Conservation (phyloP, 805 yeast genomes). For the Kuraishia floccosa region DNA sequence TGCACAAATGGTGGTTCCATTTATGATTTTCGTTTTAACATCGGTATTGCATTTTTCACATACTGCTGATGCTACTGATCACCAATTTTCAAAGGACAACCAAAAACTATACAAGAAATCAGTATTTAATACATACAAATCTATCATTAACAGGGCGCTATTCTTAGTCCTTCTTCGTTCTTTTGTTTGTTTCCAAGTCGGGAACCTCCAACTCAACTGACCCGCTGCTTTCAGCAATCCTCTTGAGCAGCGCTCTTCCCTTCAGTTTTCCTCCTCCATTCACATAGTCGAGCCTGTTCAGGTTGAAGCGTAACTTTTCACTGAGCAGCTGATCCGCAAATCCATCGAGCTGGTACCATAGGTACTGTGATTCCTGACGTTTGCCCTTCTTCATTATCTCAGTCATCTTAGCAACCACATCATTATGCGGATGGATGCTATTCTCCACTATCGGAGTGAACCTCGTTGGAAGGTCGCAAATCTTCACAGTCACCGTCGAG, state of each 20-base stretch:
- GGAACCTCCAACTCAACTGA: slow-evolving; percentile 8
- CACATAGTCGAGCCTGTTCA: slow-evolving; percentile 26
- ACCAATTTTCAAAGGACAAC: too few relatives aligned
- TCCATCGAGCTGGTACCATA: slow-evolving; percentile 83
- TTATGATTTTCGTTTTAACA: too few relatives aligned
- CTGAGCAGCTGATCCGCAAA: slow-evolving; percentile 56
- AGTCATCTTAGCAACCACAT: slow-evolving; percentile 53
- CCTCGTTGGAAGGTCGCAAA: slow-evolving; percentile 55
- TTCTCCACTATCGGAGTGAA: slow-evolving; percentile 54
- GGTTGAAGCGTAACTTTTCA: slow-evolving; percentile 47
- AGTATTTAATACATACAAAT: too few relatives aligned
- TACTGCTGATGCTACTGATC: too few relatives aligned
- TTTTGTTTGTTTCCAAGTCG: slow-evolving; percentile 1
- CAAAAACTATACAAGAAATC: too few relatives aligned
- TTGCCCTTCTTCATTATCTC: slow-evolving; percentile 47
- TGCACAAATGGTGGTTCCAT: too few relatives aligned
- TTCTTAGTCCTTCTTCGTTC: slow-evolving; percentile 2
- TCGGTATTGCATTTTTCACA: too few relatives aligned
- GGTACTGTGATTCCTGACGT: slow-evolving; percentile 46
- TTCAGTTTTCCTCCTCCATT: slow-evolving; percentile 21
- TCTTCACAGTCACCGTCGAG: slow-evolving; percentile 56
- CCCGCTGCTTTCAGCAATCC: slow-evolving; percentile 15
- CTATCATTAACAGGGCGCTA: too few relatives aligned
- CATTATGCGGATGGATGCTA: slow-evolving; percentile 47
- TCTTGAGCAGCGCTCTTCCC: slow-evolving; percentile 19